Conservation (phyloP, 1,139 yeast genomes). For the Debaryomycetaceae sp. region DNA sequence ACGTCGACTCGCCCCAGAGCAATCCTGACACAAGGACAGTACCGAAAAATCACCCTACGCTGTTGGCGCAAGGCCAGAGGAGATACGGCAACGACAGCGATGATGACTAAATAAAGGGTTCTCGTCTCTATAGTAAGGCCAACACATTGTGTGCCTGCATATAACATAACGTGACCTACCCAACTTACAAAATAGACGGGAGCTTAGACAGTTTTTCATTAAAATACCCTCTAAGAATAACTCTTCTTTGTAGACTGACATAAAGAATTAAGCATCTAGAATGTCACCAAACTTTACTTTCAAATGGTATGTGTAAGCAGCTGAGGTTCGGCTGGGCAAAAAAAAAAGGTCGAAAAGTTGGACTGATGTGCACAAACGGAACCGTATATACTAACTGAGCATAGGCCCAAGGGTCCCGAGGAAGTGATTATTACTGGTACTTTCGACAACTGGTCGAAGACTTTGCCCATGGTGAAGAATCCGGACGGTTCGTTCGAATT, state of each 20-base stretch:
- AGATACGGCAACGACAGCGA: background rate
- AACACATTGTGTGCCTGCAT: background rate
- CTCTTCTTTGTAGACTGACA: background rate
- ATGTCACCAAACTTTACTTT: slow-evolving; percentile 28
- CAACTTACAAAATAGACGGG: background rate
- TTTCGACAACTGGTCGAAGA: slow-evolving; percentile 70
- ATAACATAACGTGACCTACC: background rate
- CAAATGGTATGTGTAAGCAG: slow-evolving; percentile 23
- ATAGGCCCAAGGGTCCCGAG: slow-evolving; percentile 72
- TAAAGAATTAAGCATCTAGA: background rate
- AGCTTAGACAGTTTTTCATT: background rate
- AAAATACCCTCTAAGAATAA: background rate
- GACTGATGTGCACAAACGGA: no score
- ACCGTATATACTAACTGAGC: slow-evolving; percentile 10
- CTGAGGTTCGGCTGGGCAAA: background rate
- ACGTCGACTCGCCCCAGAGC: background rate
- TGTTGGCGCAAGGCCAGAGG: background rate
- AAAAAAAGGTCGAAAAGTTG: no score
- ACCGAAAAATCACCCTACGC: background rate
- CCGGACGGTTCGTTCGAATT: slow-evolving; percentile 58
- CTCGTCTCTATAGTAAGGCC: no score
- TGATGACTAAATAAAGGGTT: background rate
- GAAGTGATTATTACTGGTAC: slow-evolving; percentile 74
- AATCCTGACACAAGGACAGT: background rate
- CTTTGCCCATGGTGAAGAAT: slow-evolving; percentile 56